Evolutionary conservation across 352 stramenopile species (phyloP).

Genomic region (Globisporangium abappressorium): DNA sequence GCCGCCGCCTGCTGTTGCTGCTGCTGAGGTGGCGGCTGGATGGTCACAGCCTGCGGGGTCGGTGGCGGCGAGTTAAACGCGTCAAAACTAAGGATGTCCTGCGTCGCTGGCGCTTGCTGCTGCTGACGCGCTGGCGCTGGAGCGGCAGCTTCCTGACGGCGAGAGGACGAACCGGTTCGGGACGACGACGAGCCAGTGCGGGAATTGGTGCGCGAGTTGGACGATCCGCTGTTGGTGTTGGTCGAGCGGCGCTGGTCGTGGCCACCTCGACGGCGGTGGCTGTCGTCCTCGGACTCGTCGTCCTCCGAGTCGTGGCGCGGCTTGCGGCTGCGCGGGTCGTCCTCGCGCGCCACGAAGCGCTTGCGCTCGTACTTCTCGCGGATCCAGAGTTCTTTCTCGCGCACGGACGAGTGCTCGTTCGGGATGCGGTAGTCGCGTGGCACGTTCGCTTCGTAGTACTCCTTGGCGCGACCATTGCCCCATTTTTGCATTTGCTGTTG

Average conservation of each 20-base stretch:
- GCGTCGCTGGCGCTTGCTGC: constrained; percentile 22
- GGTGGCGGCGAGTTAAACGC: constrained; percentile 47
- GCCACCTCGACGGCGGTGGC: constrained; percentile 12
- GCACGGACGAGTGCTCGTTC: constrained; percentile 74
- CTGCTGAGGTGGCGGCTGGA: constrained; percentile 9
- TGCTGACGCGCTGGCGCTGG: constrained; percentile 13
- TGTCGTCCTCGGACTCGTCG: constrained; percentile 22
- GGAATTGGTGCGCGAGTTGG: constrained; percentile 19
- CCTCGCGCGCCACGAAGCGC: constrained; percentile 60
- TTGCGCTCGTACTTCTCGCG: constrained; percentile 90
- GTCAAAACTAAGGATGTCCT: constrained; percentile 75
- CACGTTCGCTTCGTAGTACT: constrained; percentile 87
- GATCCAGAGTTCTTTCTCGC: constrained; percentile 91
- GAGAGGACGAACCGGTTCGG: constrained; percentile 27
- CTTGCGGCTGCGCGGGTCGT: constrained; percentile 35
- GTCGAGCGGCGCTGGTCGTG: constrained; percentile 14
- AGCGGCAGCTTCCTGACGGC: constrained; percentile 32
- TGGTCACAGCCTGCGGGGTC: constrained; percentile 22
- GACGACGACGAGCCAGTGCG: constrained; percentile 27
- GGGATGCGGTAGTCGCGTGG: constrained; percentile 73
- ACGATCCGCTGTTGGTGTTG: constrained; percentile 27
- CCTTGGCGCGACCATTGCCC: constrained; percentile 88
- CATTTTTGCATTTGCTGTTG: constrained; percentile 90
- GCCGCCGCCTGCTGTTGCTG: constrained; percentile 11
- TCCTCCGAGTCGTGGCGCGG: constrained; percentile 38